Base-by-base conservation (phyloP, 2,329 filamentous ascomycete genomes). In the Colletotrichum phormii region DNA sequence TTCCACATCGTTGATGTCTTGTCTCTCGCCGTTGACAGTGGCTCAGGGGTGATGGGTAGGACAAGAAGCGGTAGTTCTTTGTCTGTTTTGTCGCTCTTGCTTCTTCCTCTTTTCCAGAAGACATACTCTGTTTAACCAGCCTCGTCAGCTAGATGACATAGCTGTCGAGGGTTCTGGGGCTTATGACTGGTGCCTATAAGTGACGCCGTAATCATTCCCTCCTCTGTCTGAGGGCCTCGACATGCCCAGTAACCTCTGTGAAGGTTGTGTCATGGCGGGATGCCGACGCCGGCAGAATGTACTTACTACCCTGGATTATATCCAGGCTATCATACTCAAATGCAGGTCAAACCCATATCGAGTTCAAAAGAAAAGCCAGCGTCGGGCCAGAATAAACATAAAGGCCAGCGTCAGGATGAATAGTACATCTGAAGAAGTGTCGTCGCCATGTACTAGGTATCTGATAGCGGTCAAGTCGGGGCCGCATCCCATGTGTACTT, bases 1-100 rank as follows among this genome's bases (percentile, higher is more conserved):
- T 29, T 57, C 60, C 37, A 55, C 24, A 57, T 49, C 26, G 6
- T 33, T n/a, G 49, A 46, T 35, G 37, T 31, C 26, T 69, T 57
- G 60, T 26, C 60, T 46, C 35, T 35, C 35, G 35, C 35, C 59
- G 7, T 37, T 57, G 51, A 49, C 24, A 55, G n/a, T 67, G 64
- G 37, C 18, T 37, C 33, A 31, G 33, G 64, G 64, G 13, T 8
- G 22, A 67, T 61, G 60, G 26, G 37, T 49, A 22, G 12, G 24
- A 37, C 49, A 33, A 58, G 31, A 37, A 29, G 37, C 15, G 42
- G 18, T 18, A 31, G 29, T 55, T 54, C 22, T 49, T 57, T 64
- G 51, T 64, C n/a, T 55, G 8, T 18, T 57, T 64, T 49, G 49
- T 62, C 42, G 8, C 18, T 22, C 15, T 49, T 49, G 18, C 42